Evolutionary conservation across 345 rosid genomes (phyloP).

Genomic region (Sonneratia caseolaris): DNA sequence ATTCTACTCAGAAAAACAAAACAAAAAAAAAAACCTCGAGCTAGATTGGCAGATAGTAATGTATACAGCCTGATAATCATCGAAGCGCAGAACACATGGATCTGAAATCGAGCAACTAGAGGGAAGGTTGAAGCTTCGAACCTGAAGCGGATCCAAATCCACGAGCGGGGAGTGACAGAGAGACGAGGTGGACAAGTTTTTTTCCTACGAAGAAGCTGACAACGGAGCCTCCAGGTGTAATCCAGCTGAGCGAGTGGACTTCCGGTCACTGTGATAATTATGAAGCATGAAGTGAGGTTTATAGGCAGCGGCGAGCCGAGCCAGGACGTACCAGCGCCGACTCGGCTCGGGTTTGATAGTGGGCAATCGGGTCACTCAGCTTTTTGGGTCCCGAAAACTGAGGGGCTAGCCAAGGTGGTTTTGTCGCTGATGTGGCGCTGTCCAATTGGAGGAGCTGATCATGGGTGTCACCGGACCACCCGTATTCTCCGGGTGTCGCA

Average conservation of each 20-base stretch:
- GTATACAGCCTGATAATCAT: neutral
- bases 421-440: neutral
- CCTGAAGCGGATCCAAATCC: slow-evolving; percentile 2
- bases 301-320: slow-evolving; percentile 6
- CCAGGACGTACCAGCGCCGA: neutral
- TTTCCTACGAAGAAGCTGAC: neutral
- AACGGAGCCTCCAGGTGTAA: neutral
- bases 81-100: neutral
- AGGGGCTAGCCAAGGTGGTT: neutral
- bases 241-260: neutral
- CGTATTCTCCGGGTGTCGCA: no score
- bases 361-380: neutral
- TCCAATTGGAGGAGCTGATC: neutral
- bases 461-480: neutral
- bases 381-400: neutral
- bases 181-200: neutral
- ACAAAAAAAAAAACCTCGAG: no score
- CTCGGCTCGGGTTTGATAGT: neutral
- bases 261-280: neutral
- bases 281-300: no score
- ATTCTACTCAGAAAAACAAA: no score
- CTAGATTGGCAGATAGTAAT: neutral
- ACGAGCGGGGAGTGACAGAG: neutral
- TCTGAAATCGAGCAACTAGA: neutral
- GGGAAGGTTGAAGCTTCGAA: neutral